These are phyloP conservation scores for Tetrahymena thermophila DNA, from an alignment of 73 alveolate species.

Conservation along the genomic window DNA sequence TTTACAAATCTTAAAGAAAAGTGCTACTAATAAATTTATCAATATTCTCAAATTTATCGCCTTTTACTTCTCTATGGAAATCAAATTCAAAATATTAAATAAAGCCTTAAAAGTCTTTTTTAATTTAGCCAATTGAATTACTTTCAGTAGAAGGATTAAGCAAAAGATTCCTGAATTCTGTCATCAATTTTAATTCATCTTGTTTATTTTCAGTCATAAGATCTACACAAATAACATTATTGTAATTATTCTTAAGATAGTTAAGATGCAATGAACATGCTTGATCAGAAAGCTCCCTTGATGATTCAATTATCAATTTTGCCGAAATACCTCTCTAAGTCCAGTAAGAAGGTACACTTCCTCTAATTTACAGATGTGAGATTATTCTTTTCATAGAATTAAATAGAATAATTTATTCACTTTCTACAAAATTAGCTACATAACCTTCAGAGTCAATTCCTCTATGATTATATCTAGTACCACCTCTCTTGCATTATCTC, in stretches of 20 bases:
- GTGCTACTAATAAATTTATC: not conserved
- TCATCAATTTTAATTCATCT: constrained; percentile 56
- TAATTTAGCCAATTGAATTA: not conserved
- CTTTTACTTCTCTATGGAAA: constrained; percentile 52
- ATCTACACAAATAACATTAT: constrained; percentile 39
- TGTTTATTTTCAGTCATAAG: constrained; percentile 41
- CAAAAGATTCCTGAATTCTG: constrained; percentile 12
- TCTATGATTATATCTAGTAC: constrained; percentile 94
- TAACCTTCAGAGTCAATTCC: constrained; percentile 97
- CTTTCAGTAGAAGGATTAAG: not conserved
- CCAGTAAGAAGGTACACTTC: constrained; percentile 87
- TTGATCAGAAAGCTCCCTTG: constrained; percentile 40
- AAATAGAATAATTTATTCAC: constrained; percentile 77
- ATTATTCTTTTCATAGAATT: constrained; percentile 14
- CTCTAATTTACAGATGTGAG: constrained; percentile 71
- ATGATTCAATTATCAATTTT: constrained; percentile 18
- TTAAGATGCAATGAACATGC: constrained; percentile 60
- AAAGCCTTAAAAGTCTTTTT: not conserved
- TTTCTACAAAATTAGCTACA: constrained; percentile 93
- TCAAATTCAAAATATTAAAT: constrained; percentile 52
- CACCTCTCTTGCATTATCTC: constrained; percentile 86
- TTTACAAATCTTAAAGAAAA: not conserved
- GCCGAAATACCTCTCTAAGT: constrained; percentile 50
- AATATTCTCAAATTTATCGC: constrained; percentile 32
- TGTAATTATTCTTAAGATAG: constrained; percentile 40